Evolutionary conservation across 257 asterid genomes (phyloP).

Genomic region (Thymus mandschuricus): DNA sequence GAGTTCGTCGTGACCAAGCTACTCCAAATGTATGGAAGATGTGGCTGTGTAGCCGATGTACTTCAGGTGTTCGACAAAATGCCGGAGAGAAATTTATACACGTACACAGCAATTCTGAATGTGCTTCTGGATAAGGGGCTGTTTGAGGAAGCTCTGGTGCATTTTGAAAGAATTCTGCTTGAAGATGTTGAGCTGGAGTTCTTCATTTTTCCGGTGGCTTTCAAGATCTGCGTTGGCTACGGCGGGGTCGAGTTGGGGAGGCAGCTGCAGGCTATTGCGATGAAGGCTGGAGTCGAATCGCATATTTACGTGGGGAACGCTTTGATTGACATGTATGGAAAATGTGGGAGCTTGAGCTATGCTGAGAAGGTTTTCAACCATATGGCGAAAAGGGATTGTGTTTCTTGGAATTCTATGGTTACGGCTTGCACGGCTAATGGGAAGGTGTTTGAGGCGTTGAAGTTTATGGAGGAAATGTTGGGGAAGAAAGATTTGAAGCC

Average conservation of each 20-base stretch:
- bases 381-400: slow-evolving; percentile 53
- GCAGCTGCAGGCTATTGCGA: slow-evolving; percentile 63
- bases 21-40: slow-evolving; percentile 58
- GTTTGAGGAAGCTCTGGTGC: slow-evolving; percentile 48
- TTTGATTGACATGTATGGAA: slow-evolving; percentile 79
- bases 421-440: slow-evolving; percentile 71
- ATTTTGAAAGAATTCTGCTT: slow-evolving; percentile 42
- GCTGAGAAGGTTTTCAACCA: slow-evolving; percentile 52
- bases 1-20: slow-evolving; percentile 67
- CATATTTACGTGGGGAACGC: slow-evolving; percentile 74
- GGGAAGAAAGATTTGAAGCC: slow-evolving; percentile 44
- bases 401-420: slow-evolving; percentile 79
- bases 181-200: slow-evolving; percentile 72
- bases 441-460: slow-evolving; percentile 51
- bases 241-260: slow-evolving; percentile 71
- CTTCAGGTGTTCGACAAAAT: slow-evolving; percentile 59
- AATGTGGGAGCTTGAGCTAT: slow-evolving; percentile 58
- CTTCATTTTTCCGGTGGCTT: slow-evolving; percentile 63
- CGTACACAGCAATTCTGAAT: slow-evolving; percentile 54
- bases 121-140: slow-evolving; percentile 47
- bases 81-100: slow-evolving; percentile 59
- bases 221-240: slow-evolving; percentile 66
- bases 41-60: slow-evolving; percentile 43
- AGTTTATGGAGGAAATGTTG: slow-evolving; percentile 53
- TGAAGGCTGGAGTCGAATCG: slow-evolving; percentile 51